Evolutionary conservation across 768 basidiomycete genomes (phyloP).

Genomic region (Tylopilus intermedius): DNA sequence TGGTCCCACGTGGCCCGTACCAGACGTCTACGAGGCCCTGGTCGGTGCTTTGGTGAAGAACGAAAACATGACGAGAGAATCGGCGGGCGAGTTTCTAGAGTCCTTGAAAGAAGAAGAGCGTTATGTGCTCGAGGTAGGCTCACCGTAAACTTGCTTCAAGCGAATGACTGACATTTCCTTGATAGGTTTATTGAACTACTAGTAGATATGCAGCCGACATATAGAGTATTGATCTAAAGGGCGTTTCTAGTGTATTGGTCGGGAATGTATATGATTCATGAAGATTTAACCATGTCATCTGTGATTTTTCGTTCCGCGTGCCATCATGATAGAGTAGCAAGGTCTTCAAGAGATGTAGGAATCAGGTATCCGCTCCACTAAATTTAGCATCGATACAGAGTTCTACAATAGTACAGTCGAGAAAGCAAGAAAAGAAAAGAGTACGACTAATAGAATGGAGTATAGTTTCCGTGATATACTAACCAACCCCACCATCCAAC

Average conservation of each 20-base stretch:
- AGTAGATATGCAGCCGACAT: too few species aligned
- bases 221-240: background rate
- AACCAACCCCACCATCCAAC: conserved; percentile 34
- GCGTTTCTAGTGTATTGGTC: background rate
- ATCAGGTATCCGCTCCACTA: background rate
- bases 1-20: conserved; percentile 99
- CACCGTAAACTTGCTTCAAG: background rate
- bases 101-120: conserved; percentile 93
- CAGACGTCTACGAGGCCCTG: conserved; percentile 92
- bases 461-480: conserved; percentile 22
- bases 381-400: background rate
- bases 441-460: conserved; percentile 18
- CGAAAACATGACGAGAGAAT: conserved; percentile 54
- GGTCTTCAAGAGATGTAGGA: background rate
- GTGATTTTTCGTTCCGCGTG: too few species aligned
- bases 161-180: conserved; percentile 1
- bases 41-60: conserved; percentile 74
- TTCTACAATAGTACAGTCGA: background rate
- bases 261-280: too few species aligned
- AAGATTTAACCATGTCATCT: too few species aligned
- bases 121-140: conserved; percentile 82
- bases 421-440: background rate
- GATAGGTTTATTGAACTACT: conserved; percentile 23
- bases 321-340: too few species aligned
- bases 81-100: conserved; percentile 81